Conservation (phyloP, 78 protist genomes). For the Dictyostelium intermedium region DNA sequence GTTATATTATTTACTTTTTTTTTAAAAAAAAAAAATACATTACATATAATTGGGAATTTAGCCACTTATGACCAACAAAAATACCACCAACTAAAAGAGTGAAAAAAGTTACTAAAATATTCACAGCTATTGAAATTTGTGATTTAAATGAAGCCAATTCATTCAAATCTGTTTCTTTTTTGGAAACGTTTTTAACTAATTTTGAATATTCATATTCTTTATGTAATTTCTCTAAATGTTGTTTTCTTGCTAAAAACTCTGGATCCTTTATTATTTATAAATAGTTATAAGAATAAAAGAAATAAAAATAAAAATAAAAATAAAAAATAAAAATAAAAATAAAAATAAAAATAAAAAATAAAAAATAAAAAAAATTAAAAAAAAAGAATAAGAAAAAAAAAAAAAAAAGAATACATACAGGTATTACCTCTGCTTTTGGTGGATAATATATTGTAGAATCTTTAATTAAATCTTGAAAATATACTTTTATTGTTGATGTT, state of each 20-base stretch:
- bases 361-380: too few relatives aligned
- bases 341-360: too few relatives aligned
- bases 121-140: slow-evolving; percentile 48
- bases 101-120: slow-evolving; percentile 57
- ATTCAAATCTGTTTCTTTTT: slow-evolving; percentile 17
- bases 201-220: slow-evolving; percentile 33
- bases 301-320: not conserved
- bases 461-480: slow-evolving; percentile 60
- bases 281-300: not conserved
- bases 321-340: too few relatives aligned
- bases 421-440: slow-evolving; percentile 18
- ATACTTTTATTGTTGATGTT: not conserved
- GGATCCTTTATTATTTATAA: slow-evolving; percentile 23
- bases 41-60: not conserved
- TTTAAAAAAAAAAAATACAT: not conserved
- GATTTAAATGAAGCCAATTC: slow-evolving; percentile 19
- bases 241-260: slow-evolving; percentile 35
- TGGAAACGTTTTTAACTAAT: slow-evolving; percentile 27
- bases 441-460: slow-evolving; percentile 42
- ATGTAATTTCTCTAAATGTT: not conserved
- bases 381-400: not conserved
- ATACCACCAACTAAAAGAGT: slow-evolving; percentile 64
- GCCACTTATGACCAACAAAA: slow-evolving; percentile 29
- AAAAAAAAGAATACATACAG: slow-evolving; percentile 1
- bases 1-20: too few relatives aligned